Conservation (phyloP, 441 rosid genomes). For the Populus hybrid region DNA sequence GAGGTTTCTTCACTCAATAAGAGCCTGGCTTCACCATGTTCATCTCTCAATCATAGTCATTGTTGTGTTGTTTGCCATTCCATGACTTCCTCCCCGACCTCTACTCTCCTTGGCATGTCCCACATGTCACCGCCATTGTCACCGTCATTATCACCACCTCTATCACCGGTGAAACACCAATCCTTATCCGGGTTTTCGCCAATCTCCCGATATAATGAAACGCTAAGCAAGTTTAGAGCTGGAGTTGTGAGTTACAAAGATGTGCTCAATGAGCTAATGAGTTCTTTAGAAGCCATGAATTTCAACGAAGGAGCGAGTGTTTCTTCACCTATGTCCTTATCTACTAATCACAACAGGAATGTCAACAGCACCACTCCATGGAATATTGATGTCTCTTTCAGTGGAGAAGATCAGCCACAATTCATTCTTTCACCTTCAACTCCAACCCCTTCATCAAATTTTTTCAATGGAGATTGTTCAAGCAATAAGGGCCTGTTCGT, state of each 20-base stretch:
- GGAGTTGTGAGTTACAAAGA: constrained; percentile 43
- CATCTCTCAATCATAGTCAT: constrained; percentile 11
- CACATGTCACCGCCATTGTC: constrained; percentile 61
- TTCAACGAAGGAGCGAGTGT: constrained; percentile 25
- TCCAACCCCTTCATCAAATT: constrained; percentile 25
- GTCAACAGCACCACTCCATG: constrained; percentile 32
- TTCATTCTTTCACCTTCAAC: constrained; percentile 58
- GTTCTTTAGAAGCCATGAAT: constrained; percentile 48
- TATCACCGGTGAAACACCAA: constrained; percentile 58
- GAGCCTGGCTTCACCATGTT: not conserved
- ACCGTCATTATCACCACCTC: constrained; percentile 67
- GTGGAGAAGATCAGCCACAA: constrained; percentile 31
- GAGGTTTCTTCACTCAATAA: constrained; percentile 29
- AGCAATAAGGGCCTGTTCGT: constrained; percentile 6
- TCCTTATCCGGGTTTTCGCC: constrained; percentile 29
- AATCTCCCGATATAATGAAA: constrained; percentile 35
- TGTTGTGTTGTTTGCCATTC: constrained; percentile 59
- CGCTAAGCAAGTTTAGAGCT: constrained; percentile 33
- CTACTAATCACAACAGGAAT: constrained; percentile 19
- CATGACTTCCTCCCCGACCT: constrained; percentile 56
- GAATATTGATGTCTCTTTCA: constrained; percentile 35
- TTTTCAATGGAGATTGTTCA: constrained; percentile 15
- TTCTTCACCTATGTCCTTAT: constrained; percentile 22
- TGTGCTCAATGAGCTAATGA: constrained; percentile 51
- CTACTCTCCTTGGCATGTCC: constrained; percentile 54